Percentiles rank a stretch among this genome's conserved stretches.
These are phyloP conservation scores for Dioszegia crocea DNA, from an alignment of 768 basidiomycete genomes.

Conservation along the genomic window DNA sequence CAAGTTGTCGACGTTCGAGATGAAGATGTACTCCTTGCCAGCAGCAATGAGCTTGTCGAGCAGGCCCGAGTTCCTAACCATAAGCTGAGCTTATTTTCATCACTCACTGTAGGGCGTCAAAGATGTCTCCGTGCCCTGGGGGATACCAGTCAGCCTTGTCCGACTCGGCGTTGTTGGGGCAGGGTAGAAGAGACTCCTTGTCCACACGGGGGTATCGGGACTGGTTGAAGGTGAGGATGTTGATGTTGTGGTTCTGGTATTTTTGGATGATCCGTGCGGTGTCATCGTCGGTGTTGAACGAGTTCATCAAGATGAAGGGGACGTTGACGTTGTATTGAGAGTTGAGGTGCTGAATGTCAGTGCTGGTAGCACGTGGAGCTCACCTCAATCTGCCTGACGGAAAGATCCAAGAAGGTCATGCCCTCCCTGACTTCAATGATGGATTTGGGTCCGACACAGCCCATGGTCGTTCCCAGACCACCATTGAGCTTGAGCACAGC, in stretches of 20 bases:
- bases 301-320: conserved; percentile 97
- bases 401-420: conserved; percentile 93
- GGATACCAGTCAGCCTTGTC: conserved; percentile 96
- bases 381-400: conserved; percentile 84
- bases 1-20: conserved; percentile 94
- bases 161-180: conserved; percentile 68
- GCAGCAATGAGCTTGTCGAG: conserved; percentile 82
- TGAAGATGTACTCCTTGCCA: conserved; percentile 95
- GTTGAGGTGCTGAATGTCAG: conserved; percentile 66
- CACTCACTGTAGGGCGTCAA: conserved; percentile 67
- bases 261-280: conserved; percentile 95
- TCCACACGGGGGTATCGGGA: conserved; percentile 88
- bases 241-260: conserved; percentile 87
- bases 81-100: neutral
- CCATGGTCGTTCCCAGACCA: conserved; percentile 77
- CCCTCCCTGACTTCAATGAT: conserved; percentile 95
- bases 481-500: conserved; percentile 95
- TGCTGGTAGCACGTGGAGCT: conserved; percentile 12
- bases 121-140: conserved; percentile 93
- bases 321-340: conserved; percentile 77
- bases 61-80: conserved; percentile 66
- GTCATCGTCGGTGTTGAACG: conserved; percentile 96
- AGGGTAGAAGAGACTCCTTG: conserved; percentile 77
- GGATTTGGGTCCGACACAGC: conserved; percentile 68
- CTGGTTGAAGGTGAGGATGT: conserved; percentile 85